Percentiles rank a stretch among this genome's conserved stretches.
Evolutionary conservation across 208 protist genomes (phyloP).

Genomic region (Wallacemonas sp.): DNA sequence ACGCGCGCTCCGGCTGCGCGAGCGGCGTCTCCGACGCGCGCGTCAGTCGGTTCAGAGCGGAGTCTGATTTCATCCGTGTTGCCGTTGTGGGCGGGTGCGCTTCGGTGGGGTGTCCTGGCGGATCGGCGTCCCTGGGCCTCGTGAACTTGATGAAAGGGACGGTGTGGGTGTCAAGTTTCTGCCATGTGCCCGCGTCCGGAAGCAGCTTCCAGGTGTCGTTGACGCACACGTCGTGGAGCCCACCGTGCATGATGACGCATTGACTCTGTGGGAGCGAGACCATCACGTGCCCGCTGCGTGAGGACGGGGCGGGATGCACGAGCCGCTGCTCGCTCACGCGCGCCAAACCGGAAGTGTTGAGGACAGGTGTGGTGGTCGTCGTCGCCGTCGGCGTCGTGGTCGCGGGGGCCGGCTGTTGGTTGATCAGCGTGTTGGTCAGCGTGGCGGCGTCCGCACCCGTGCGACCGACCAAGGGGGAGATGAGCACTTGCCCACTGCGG

Average conservation of each 20-base stretch:
- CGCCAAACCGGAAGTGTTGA: too few relatives aligned
- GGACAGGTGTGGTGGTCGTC: background rate
- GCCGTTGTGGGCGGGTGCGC: conserved; percentile 1
- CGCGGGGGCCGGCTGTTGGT: too few relatives aligned
- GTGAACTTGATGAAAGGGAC: background rate
- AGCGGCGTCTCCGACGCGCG: background rate
- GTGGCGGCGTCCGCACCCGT: too few relatives aligned
- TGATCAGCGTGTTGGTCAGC: too few relatives aligned
- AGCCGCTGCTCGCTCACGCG: conserved; percentile 23
- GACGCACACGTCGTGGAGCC: conserved; percentile 34
- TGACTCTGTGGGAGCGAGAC: conserved; percentile 33
- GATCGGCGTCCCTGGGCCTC: too few relatives aligned
- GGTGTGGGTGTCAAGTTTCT: conserved; percentile 29
- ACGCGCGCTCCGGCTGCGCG: conserved; percentile 48
- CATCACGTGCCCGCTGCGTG: conserved; percentile 62
- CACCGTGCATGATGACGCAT: conserved; percentile 57
- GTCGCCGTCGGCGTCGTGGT: background rate
- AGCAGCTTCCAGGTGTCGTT: conserved; percentile 74
- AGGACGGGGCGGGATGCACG: conserved; percentile 27
- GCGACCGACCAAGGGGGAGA: too few relatives aligned
- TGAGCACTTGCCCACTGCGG: too few relatives aligned
- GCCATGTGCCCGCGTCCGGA: conserved; percentile 37
- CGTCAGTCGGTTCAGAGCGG: background rate
- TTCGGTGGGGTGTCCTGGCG: too few relatives aligned
- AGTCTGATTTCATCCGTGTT: background rate